phyloP scores from a whole-genome alignment of 1,139 yeast genomes.

The Sugiyamaella sp. region DNA sequence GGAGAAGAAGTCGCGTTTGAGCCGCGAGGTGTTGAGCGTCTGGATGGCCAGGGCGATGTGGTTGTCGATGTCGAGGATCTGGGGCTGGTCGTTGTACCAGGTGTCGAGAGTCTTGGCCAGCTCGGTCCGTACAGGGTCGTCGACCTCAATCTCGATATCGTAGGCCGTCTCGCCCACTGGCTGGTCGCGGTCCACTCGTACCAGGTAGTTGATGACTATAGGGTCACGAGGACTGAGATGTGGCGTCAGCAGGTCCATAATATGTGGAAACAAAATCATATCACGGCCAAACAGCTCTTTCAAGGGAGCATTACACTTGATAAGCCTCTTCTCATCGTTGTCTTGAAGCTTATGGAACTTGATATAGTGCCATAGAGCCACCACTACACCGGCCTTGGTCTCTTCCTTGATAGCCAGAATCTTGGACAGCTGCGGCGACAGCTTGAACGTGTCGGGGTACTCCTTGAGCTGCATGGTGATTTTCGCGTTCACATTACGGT shows the following conservation, averaged over 20 bases:
- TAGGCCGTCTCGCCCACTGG: constrained; percentile 80
- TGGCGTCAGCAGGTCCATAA: constrained; percentile 68
- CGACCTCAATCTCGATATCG: constrained; percentile 69
- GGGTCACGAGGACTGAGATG: constrained; percentile 77
- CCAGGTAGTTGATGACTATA: constrained; percentile 69
- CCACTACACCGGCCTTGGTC: constrained; percentile 85
- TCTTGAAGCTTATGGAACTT: constrained; percentile 70
- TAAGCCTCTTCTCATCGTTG: constrained; percentile 55
- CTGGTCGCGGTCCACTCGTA: constrained; percentile 73
- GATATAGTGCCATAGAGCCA: constrained; percentile 85
- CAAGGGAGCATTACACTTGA: constrained; percentile 72
- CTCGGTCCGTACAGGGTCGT: constrained; percentile 57
- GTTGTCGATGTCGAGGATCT: constrained; percentile 59
- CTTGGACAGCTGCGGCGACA: constrained; percentile 65
- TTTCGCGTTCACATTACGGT: constrained; percentile 63
- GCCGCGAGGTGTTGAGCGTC: constrained; percentile 64
- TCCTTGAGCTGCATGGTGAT: constrained; percentile 82
- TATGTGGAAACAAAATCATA: constrained; percentile 63
- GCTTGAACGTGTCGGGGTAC: constrained; percentile 63
- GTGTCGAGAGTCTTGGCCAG: constrained; percentile 46
- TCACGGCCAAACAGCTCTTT: constrained; percentile 51
- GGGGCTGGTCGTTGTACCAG: constrained; percentile 52
- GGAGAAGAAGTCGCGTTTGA: constrained; percentile 71
- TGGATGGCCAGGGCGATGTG: constrained; percentile 65
- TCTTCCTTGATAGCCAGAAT: constrained; percentile 77